Evolutionary conservation across 371 early-diverging fungal species (phyloP).

Genomic region (Dentiscutata heterogama): DNA sequence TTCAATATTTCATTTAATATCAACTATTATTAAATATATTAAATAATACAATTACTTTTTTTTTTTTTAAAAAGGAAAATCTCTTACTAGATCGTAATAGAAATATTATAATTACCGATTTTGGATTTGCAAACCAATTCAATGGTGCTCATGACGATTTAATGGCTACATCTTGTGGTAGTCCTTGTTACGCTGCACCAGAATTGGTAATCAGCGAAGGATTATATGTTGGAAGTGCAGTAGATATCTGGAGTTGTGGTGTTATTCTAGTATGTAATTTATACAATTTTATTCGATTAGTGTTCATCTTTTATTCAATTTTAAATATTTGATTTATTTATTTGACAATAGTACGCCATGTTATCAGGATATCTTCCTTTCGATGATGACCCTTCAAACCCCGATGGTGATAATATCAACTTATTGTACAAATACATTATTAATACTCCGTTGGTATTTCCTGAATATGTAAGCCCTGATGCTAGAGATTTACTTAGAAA

Average conservation of each 20-base stretch:
- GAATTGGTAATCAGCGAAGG: slow-evolving; percentile 96
- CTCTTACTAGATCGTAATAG: slow-evolving; percentile 85
- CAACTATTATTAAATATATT: slow-evolving; percentile 43
- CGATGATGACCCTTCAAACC: slow-evolving; percentile 98
- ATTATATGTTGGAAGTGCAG: slow-evolving; percentile 96
- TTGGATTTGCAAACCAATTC: slow-evolving; percentile 98
- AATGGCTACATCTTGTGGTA: slow-evolving; percentile 94
- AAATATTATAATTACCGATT: slow-evolving; percentile 97
- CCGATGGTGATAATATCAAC: slow-evolving; percentile 97
- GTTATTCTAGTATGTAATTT: slow-evolving; percentile 77
- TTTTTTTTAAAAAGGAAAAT: slow-evolving; percentile 77
- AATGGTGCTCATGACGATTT: slow-evolving; percentile 73
- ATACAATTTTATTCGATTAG: background rate
- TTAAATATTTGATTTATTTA: background rate
- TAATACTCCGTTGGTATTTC: slow-evolving; percentile 89
- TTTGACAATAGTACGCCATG: slow-evolving; percentile 94
- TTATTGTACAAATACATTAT: slow-evolving; percentile 96
- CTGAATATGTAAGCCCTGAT: slow-evolving; percentile 85
- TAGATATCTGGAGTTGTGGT: slow-evolving; percentile 96
- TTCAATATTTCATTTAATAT: background rate
- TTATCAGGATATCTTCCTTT: slow-evolving; percentile 98
- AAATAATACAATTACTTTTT: slow-evolving; percentile 51
- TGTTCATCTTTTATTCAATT: background rate
- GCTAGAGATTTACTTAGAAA: slow-evolving; percentile 86
- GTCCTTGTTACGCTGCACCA: slow-evolving; percentile 98